phyloP scores from a whole-genome alignment of 2,329 filamentous ascomycete species.

The Clonostachys rhizophaga region DNA sequence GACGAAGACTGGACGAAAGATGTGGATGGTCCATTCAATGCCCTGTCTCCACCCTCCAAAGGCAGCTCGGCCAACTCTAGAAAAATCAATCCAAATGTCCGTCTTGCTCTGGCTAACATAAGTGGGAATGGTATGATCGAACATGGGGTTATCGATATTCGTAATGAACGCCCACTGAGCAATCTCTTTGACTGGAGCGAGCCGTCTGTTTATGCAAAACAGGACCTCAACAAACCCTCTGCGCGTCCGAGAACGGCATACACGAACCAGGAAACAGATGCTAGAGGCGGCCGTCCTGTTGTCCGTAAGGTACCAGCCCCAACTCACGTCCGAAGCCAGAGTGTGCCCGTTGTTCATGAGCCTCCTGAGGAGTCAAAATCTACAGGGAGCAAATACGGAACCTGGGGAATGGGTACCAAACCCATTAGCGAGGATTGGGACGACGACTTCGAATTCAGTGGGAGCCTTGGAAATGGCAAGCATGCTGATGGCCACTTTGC shows the following conservation, averaged over 20 bases:
- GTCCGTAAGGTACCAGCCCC: conserved; percentile 65
- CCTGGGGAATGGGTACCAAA: conserved; percentile 77
- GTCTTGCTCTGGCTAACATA: conserved; percentile 47
- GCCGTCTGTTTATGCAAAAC: conserved; percentile 55
- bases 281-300: conserved; percentile 63
- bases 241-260: conserved; percentile 70
- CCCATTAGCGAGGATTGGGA: conserved; percentile 85
- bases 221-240: conserved; percentile 51
- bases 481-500: conserved; percentile 24
- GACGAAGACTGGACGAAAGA: conserved; percentile 59
- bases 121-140: conserved; percentile 39
- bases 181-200: conserved; percentile 80
- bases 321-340: conserved; percentile 74
- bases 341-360: conserved; percentile 70
- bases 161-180: conserved; percentile 51
- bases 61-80: conserved; percentile 46
- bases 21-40: conserved; percentile 47
- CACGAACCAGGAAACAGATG: conserved; percentile 68
- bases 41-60: conserved; percentile 51
- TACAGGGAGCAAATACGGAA: conserved; percentile 68
- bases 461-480: conserved; percentile 29
- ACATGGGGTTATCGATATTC: conserved; percentile 7
- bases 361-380: conserved; percentile 47
- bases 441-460: conserved; percentile 77
- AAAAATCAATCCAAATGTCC: conserved; percentile 46